phyloP scores from a whole-genome alignment of 2,329 filamentous ascomycete species.

The Tolypocladium cylindrosporum region DNA sequence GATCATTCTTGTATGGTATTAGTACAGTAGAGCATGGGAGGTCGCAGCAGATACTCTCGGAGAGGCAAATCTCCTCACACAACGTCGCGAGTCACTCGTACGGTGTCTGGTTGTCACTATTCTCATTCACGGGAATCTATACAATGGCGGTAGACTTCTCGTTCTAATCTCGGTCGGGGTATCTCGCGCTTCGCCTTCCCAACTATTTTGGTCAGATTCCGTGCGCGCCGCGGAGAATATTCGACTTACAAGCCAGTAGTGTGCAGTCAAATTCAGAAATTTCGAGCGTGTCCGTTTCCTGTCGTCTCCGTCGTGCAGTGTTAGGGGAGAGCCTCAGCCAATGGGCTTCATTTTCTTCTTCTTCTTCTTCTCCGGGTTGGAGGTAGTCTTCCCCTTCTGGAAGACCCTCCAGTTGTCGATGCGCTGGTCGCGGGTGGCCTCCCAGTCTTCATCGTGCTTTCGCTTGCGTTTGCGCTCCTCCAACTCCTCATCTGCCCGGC shows the following conservation, averaged over 20 bases:
- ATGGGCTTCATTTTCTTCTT: constrained; percentile 61
- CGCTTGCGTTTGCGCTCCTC: constrained; percentile 76
- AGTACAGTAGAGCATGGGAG: constrained; percentile 14
- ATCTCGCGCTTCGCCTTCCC: neutral
- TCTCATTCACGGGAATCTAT: neutral
- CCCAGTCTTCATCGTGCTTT: constrained; percentile 92
- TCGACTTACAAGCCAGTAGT: constrained; percentile 19
- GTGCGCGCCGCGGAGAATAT: constrained; percentile 14
- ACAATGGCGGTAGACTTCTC: neutral
- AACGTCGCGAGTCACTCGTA: neutral
- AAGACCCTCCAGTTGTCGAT: constrained; percentile 94
- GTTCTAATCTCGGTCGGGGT: neutral
- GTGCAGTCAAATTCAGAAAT: neutral
- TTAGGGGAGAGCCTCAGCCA: constrained; percentile 24
- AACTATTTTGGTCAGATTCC: constrained; percentile 17
- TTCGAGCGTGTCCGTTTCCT: neutral
- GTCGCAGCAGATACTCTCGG: constrained; percentile 6
- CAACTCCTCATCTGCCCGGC: constrained; percentile 74
- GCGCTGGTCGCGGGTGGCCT: constrained; percentile 78
- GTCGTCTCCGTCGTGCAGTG: neutral
- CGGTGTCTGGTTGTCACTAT: neutral
- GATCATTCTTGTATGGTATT: constrained; percentile 18
- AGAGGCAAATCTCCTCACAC: constrained; percentile 26
- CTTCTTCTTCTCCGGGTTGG: constrained; percentile 41
- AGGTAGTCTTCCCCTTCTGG: constrained; percentile 58